These are phyloP conservation scores for Xanthoceras sorbifolium DNA, from an alignment of 345 rosid species.

Conservation along the genomic window DNA sequence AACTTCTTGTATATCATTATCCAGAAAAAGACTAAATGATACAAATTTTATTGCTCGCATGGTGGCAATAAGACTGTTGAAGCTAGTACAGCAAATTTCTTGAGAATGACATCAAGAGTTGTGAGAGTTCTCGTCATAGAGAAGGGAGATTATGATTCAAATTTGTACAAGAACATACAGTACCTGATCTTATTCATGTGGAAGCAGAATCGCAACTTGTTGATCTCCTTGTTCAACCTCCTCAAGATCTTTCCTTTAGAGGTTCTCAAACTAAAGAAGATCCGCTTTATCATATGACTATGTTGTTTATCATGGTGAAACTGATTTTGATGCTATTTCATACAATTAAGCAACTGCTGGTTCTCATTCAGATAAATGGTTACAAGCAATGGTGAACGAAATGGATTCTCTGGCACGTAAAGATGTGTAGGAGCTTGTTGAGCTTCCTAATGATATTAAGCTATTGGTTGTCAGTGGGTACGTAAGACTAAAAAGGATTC, in stretches of 20 bases:
- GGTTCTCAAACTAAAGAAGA: not conserved
- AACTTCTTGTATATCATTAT: not conserved
- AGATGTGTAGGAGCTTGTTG: not conserved
- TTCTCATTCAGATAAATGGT: not conserved
- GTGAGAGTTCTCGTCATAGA: not conserved
- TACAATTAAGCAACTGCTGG: not conserved
- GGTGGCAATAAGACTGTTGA: not conserved
- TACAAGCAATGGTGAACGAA: not conserved
- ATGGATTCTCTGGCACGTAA: not conserved
- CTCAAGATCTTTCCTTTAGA: not conserved
- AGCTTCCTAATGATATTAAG: not conserved
- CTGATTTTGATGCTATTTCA: not conserved
- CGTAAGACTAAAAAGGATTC: conserved; percentile 2
- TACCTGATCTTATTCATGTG: not conserved
- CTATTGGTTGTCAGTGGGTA: conserved; percentile 6
- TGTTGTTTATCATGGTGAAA: not conserved
- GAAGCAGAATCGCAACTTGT: not conserved
- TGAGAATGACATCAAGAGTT: not conserved
- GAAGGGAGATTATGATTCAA: not conserved
- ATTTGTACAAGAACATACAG: not conserved
- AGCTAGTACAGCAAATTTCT: not conserved
- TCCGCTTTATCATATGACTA: not conserved
- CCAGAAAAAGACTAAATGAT: not conserved
- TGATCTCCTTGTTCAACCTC: not conserved
- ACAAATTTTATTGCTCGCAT: not conserved